phyloP scores from a whole-genome alignment of 768 basidiomycete genomes.

The Mycena vulgaris region DNA sequence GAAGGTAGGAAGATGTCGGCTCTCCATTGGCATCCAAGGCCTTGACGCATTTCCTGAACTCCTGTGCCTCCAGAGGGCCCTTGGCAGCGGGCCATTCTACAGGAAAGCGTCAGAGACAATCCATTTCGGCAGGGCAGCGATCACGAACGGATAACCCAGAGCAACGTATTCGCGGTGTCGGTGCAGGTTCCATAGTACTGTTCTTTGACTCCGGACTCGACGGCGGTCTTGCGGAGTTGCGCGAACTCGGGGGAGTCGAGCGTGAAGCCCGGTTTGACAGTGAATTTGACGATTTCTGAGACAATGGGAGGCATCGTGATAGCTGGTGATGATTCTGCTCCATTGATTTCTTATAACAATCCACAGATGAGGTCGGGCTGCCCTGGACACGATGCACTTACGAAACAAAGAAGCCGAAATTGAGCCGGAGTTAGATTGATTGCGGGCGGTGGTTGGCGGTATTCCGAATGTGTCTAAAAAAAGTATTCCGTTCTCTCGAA shows the following conservation, averaged over 20 bases:
- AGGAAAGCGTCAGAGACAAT: not conserved
- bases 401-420: no score
- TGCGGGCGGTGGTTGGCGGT: no score
- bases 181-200: not conserved
- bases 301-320: not conserved
- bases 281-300: not conserved
- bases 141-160: not conserved
- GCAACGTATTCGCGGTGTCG: not conserved
- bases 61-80: not conserved
- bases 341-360: no score
- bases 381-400: no score
- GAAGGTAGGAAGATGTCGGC: not conserved
- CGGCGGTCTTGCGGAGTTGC: not conserved
- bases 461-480: no score
- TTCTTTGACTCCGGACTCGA: not conserved
- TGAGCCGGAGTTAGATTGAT: no score
- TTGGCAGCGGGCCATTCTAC: not conserved
- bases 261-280: not conserved
- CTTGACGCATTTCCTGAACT: not conserved
- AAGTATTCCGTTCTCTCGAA: no score
- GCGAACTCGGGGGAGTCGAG: not conserved
- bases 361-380: no score
- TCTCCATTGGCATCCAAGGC: not conserved
- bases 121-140: no score
- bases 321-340: no score